Conservation (phyloP, 495 filamentous ascomycete genomes). For the Bacidia rubella region DNA sequence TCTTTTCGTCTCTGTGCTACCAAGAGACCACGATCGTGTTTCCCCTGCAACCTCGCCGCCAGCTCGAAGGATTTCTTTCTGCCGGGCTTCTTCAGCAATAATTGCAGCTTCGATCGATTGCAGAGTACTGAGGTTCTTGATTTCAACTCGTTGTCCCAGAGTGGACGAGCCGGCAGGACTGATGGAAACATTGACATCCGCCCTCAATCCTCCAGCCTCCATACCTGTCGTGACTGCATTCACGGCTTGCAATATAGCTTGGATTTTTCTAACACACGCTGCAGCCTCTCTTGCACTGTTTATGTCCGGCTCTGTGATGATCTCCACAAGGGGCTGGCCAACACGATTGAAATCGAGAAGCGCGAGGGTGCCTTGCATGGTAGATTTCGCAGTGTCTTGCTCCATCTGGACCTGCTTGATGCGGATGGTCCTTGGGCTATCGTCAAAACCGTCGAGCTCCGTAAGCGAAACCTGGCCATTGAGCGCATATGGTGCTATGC, state of each 20-base stretch:
- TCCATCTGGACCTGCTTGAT: conserved; percentile 95
- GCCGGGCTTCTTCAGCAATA: conserved; percentile 74
- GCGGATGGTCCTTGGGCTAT: conserved; percentile 52
- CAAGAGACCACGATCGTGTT: conserved; percentile 83
- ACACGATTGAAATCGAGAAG: conserved; percentile 92
- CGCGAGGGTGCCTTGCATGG: conserved; percentile 57
- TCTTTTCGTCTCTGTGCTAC: conserved; percentile 57
- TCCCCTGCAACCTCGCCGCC: conserved; percentile 74
- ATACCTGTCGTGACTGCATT: conserved; percentile 79
- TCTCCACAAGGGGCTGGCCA: conserved; percentile 80
- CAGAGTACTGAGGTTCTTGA: conserved; percentile 93
- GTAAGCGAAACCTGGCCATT: conserved; percentile 59
- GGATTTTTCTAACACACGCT: conserved; percentile 77
- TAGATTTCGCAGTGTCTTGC: conserved; percentile 93
- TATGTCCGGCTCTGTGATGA: conserved; percentile 83
- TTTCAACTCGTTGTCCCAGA: conserved; percentile 83
- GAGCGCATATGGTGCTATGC: conserved; percentile 58
- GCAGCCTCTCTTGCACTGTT: conserved; percentile 75
- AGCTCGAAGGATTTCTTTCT: conserved; percentile 66
- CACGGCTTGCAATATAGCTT: conserved; percentile 63
- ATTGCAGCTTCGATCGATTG: conserved; percentile 92
- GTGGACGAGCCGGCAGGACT: conserved; percentile 29
- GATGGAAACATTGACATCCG: conserved; percentile 93
- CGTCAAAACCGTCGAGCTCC: conserved; percentile 65
- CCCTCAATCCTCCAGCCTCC: conserved; percentile 82